Conservation (phyloP, 2,329 filamentous ascomycete genomes). For the Cercospora sp. region DNA sequence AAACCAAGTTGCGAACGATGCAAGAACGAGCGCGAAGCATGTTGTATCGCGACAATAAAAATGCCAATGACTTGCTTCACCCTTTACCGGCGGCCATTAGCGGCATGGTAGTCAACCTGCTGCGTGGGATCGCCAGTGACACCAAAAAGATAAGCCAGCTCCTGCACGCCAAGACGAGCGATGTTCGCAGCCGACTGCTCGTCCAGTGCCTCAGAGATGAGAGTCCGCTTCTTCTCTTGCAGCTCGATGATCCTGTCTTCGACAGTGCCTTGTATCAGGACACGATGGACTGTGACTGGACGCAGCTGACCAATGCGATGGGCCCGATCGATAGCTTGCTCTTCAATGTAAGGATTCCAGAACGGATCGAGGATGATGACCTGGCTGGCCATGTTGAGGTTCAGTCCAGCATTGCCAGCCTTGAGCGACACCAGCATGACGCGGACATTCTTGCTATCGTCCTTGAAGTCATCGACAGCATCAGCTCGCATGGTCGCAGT, state of each 20-base stretch:
- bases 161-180: slow-evolving; percentile 63
- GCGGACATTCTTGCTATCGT: slow-evolving; percentile 57
- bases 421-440: slow-evolving; percentile 79
- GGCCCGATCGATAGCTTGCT: slow-evolving; percentile 86
- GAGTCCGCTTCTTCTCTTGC: slow-evolving; percentile 73
- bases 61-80: background rate
- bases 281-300: slow-evolving; percentile 75
- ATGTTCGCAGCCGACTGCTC: slow-evolving; percentile 69
- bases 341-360: slow-evolving; percentile 92
- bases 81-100: background rate
- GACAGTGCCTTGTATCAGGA: slow-evolving; percentile 75
- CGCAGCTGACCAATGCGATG: slow-evolving; percentile 81
- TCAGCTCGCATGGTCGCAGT: slow-evolving; percentile 64
- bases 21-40: background rate
- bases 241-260: slow-evolving; percentile 82
- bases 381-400: slow-evolving; percentile 77
- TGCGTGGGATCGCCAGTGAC: slow-evolving; percentile 34
- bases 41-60: background rate
- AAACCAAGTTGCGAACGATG: background rate
- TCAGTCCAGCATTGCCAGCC: slow-evolving; percentile 82
- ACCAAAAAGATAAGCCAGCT: slow-evolving; percentile 71
- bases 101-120: slow-evolving; percentile 26
- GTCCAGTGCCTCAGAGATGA: slow-evolving; percentile 78
- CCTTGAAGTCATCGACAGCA: slow-evolving; percentile 67
- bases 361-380: slow-evolving; percentile 92